phyloP scores from a whole-genome alignment of 176 grass and related monocot genomes.

The Bolboschoenus planiculmis region DNA sequence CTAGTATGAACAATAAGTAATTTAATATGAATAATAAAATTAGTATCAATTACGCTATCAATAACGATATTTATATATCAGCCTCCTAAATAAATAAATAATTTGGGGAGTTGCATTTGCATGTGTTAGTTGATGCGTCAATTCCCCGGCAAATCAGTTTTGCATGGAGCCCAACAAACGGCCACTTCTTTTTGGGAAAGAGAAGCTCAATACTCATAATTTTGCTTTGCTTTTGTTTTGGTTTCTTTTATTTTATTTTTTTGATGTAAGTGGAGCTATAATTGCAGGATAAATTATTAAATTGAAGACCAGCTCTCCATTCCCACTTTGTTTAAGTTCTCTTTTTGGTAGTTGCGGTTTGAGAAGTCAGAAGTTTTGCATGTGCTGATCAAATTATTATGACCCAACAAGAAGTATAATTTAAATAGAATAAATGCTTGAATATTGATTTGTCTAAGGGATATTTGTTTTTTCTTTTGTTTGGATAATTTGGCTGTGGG shows the following conservation, averaged over 20 bases:
- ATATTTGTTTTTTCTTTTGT: not conserved
- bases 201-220: not conserved
- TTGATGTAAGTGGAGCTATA: not conserved
- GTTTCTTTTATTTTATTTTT: not conserved
- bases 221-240: not conserved
- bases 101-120: not conserved
- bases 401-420: not conserved
- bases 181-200: constrained; percentile 6
- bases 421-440: too few relatives aligned
- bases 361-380: not conserved
- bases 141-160: constrained; percentile 24
- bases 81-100: too few relatives aligned
- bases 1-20: too few relatives aligned
- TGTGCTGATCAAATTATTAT: constrained; percentile 2
- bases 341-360: not conserved
- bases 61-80: too few relatives aligned
- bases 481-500: not conserved
- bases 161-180: constrained; percentile 28
- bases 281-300: not conserved
- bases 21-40: too few relatives aligned
- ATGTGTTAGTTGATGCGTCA: constrained; percentile 32
- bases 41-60: too few relatives aligned
- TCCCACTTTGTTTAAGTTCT: not conserved
- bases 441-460: not conserved
- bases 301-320: not conserved